phyloP scores from a whole-genome alignment of 495 filamentous ascomycete species.

The Penicillium herquei region DNA sequence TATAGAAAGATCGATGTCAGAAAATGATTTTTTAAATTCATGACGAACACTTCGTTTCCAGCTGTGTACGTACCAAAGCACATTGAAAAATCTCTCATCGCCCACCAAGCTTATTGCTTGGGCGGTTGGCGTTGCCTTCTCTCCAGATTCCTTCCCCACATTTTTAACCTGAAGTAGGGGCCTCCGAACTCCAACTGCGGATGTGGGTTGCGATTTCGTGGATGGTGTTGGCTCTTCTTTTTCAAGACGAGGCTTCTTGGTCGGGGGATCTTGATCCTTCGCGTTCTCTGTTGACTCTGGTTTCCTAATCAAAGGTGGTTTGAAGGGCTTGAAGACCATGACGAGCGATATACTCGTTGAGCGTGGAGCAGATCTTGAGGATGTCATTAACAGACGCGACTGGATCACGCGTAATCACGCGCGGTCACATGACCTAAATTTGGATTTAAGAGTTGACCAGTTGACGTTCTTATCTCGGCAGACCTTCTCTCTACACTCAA shows the following conservation, averaged over 20 bases:
- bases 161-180: conserved; percentile 37
- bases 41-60: not conserved
- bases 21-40: not conserved
- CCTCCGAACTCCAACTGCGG: conserved; percentile 17
- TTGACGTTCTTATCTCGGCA: not conserved
- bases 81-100: conserved; percentile 59
- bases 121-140: conserved; percentile 1
- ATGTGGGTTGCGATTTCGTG: conserved; percentile 7
- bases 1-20: not conserved
- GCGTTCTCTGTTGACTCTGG: conserved; percentile 5
- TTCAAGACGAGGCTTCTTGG: conserved; percentile 33
- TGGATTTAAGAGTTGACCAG: not conserved
- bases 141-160: conserved; percentile 12
- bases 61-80: conserved; percentile 55
- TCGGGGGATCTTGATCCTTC: conserved; percentile 16
- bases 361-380: not conserved
- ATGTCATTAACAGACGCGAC: conserved; percentile 1
- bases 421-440: not conserved
- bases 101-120: conserved; percentile 20
- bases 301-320: conserved; percentile 43
- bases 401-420: not conserved
- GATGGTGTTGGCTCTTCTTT: conserved; percentile 14
- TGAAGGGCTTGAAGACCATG: conserved; percentile 51
- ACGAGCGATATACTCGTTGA: conserved; percentile 7
- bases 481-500: not conserved